These are phyloP conservation scores for Phytophthora pisi DNA, from an alignment of 352 stramenopile species.

Conservation along the genomic window DNA sequence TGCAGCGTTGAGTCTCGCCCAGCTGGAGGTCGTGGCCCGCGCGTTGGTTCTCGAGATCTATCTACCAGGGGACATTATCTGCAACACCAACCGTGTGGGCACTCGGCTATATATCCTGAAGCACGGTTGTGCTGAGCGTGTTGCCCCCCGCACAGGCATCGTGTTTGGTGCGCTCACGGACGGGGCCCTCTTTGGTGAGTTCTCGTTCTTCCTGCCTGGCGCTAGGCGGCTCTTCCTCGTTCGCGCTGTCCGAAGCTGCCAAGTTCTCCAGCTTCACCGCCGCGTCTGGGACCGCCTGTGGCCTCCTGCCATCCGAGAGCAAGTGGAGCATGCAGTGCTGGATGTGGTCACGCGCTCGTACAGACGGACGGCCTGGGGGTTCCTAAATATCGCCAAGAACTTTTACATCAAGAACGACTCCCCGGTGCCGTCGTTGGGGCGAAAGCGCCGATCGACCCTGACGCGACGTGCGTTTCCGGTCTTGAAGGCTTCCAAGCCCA, in stretches of 20 bases:
- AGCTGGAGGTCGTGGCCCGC: conserved; percentile 58
- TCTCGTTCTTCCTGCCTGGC: conserved; percentile 63
- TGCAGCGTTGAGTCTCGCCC: conserved; percentile 35
- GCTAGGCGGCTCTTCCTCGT: conserved; percentile 47
- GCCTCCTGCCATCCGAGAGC: conserved; percentile 37
- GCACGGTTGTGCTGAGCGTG: conserved; percentile 51
- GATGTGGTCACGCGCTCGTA: conserved; percentile 49
- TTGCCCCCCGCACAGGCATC: conserved; percentile 38
- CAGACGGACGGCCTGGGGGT: conserved; percentile 32
- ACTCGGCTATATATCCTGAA: conserved; percentile 63
- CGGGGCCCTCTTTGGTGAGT: conserved; percentile 64
- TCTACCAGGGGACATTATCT: conserved; percentile 64
- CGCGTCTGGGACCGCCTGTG: conserved; percentile 58
- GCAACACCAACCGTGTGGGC: conserved; percentile 45
- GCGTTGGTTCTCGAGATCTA: conserved; percentile 69
- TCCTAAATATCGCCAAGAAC: conserved; percentile 71
- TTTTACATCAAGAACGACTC: conserved; percentile 64
- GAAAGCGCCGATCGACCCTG: conserved; percentile 1
- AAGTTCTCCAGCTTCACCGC: conserved; percentile 65
- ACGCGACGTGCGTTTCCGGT: background rate
- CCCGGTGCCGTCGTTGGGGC: conserved; percentile 23
- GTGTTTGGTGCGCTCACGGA: conserved; percentile 40
- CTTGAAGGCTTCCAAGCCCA: conserved; percentile 4
- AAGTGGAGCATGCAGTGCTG: conserved; percentile 52
- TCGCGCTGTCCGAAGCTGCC: conserved; percentile 61